Conservation (phyloP, 139 green algal species). For the Chlorella sorokiniana region DNA sequence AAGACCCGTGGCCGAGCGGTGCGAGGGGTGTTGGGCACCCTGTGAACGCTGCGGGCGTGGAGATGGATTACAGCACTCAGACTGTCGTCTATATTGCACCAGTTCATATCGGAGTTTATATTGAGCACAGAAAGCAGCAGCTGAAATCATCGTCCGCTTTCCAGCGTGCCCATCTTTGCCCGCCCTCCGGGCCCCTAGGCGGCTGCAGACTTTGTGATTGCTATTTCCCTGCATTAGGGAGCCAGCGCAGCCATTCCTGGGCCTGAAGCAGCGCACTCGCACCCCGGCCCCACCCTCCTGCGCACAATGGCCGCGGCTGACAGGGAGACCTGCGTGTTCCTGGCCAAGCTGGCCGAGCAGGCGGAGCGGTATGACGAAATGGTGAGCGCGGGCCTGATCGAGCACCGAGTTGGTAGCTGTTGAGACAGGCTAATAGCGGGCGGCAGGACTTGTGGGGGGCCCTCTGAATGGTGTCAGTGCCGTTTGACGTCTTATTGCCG, state of each 20-base stretch:
- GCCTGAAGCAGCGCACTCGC: background rate
- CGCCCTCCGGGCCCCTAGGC: too few relatives aligned
- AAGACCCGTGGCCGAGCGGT: too few relatives aligned
- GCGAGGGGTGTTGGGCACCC: too few relatives aligned
- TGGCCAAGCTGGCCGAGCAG: constrained; percentile 98
- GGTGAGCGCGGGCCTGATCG: constrained; percentile 45
- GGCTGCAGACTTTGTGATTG: background rate
- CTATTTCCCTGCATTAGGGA: background rate
- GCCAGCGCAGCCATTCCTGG: background rate
- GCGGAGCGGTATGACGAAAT: constrained; percentile 97
- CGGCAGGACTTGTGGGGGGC: background rate
- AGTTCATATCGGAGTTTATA: too few relatives aligned
- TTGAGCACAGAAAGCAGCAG: too few relatives aligned
- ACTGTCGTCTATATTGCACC: too few relatives aligned
- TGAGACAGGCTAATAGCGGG: background rate
- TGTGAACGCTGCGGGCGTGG: too few relatives aligned
- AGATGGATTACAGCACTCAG: too few relatives aligned
- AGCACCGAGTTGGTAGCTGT: constrained; percentile 16
- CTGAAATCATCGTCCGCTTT: too few relatives aligned
- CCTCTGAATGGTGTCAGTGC: background rate
- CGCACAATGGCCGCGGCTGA: background rate
- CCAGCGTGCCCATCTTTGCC: too few relatives aligned
- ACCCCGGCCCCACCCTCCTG: background rate
- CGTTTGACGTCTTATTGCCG: background rate
- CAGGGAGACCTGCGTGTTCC: constrained; percentile 26